Percentiles rank a stretch among this genome's conserved stretches.
Evolutionary conservation across 352 stramenopile genomes (phyloP).

Genomic region (Phytopythium montanum): DNA sequence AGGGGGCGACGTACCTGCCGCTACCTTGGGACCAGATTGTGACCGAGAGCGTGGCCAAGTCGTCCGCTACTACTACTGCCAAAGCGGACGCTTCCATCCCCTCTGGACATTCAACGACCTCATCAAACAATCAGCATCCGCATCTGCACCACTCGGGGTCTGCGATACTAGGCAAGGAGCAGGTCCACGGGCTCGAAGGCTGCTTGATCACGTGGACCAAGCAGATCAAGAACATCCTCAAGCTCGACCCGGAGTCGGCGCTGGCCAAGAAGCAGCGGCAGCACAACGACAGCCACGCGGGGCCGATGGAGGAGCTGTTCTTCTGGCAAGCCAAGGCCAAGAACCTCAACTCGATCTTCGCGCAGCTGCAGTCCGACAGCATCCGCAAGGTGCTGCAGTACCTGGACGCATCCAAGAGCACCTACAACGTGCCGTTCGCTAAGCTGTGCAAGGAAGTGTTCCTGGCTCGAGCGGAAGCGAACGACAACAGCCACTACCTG

Average conservation of each 20-base stretch:
- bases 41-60: slow-evolving; percentile 39
- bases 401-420: slow-evolving; percentile 86
- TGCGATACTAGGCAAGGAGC: slow-evolving; percentile 53
- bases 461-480: slow-evolving; percentile 78
- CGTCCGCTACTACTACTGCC: slow-evolving; percentile 5
- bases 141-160: neutral
- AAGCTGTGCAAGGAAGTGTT: slow-evolving; percentile 93
- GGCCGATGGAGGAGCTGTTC: slow-evolving; percentile 82
- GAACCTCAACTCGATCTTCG: slow-evolving; percentile 91
- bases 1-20: slow-evolving; percentile 78
- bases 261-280: slow-evolving; percentile 51
- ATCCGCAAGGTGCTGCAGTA: slow-evolving; percentile 87
- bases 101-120: neutral
- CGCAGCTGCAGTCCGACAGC: slow-evolving; percentile 85
- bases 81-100: neutral
- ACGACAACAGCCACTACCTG: slow-evolving; percentile 87
- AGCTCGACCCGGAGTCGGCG: slow-evolving; percentile 80
- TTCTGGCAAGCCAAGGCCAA: slow-evolving; percentile 86
- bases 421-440: slow-evolving; percentile 91
- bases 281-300: slow-evolving; percentile 38
- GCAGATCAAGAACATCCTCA: slow-evolving; percentile 93
- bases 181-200: slow-evolving; percentile 84
- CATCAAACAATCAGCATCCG: neutral
- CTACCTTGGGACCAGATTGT: slow-evolving; percentile 78
- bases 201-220: slow-evolving; percentile 94